Conservation (phyloP, 768 basidiomycete genomes). For the Tricholoma terreum region DNA sequence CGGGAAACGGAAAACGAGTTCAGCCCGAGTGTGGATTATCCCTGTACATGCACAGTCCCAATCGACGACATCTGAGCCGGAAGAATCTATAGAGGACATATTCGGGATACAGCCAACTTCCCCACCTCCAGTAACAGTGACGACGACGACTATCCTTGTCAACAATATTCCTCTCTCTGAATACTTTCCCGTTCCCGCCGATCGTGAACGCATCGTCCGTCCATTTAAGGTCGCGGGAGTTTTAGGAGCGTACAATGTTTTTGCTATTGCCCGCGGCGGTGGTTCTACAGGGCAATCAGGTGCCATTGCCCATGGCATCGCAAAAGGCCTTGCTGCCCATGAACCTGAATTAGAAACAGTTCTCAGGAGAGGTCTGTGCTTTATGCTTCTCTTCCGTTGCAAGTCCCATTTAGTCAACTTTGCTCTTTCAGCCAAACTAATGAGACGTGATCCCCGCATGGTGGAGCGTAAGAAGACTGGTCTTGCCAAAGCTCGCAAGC, state of each 20-base stretch:
- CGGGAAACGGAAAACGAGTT: constrained; percentile 86
- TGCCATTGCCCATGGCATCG: constrained; percentile 74
- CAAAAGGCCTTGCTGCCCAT: constrained; percentile 71
- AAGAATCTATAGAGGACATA: constrained; percentile 27
- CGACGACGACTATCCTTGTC: constrained; percentile 70
- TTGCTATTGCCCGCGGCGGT: constrained; percentile 76
- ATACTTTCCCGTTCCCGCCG: constrained; percentile 73
- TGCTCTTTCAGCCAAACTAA: constrained; percentile 63
- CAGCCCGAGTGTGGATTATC: constrained; percentile 93
- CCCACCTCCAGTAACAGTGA: constrained; percentile 29
- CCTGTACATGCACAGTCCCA: constrained; percentile 38
- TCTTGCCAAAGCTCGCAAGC: constrained; percentile 86
- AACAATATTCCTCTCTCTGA: constrained; percentile 78
- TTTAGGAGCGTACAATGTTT: constrained; percentile 80
- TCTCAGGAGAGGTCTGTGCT: constrained; percentile 66
- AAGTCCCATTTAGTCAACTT: constrained; percentile 1
- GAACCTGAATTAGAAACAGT: constrained; percentile 62
- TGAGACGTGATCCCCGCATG: constrained; percentile 93
- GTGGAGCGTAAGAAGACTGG: constrained; percentile 99
- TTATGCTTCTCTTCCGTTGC: neutral
- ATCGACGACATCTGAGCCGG: constrained; percentile 9
- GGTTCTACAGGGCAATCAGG: constrained; percentile 94
- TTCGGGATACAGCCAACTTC: constrained; percentile 19
- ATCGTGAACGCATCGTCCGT: constrained; percentile 78
- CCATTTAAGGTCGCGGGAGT: constrained; percentile 83